Evolutionary conservation across 129 eudicot species (phyloP).

Genomic region (Calendula officinalis): DNA sequence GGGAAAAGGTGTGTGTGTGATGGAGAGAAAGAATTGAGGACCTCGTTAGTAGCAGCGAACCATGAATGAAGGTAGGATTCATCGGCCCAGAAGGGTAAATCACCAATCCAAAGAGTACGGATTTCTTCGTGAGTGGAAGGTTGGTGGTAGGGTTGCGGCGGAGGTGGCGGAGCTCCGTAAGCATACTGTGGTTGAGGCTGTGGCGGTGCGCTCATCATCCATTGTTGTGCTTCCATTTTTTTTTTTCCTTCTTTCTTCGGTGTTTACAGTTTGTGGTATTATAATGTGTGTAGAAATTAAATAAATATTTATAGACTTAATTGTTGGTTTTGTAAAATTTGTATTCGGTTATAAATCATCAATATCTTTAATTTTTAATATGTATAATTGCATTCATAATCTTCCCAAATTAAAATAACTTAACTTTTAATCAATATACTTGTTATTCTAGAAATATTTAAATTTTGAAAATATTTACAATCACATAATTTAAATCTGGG

Average conservation of each 20-base stretch:
- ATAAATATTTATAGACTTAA: too few relatives aligned
- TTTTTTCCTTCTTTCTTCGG: neutral
- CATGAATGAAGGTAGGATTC: constrained; percentile 76
- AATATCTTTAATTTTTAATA: too few relatives aligned
- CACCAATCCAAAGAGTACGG: constrained; percentile 98
- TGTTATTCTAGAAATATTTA: too few relatives aligned
- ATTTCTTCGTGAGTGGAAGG: constrained; percentile 91
- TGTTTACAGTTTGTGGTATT: neutral
- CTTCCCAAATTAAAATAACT: too few relatives aligned
- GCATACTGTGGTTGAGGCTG: constrained; percentile 33
- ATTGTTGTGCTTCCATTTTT: constrained; percentile 38
- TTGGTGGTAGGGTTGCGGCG: constrained; percentile 73
- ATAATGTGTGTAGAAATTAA: neutral
- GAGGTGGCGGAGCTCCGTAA: constrained; percentile 36
- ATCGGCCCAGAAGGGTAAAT: constrained; percentile 92
- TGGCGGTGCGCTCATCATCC: constrained; percentile 49
- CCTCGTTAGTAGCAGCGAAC: constrained; percentile 83
- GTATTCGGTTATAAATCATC: too few relatives aligned
- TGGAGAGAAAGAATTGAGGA: constrained; percentile 11
- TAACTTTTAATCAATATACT: too few relatives aligned
- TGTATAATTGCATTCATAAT: too few relatives aligned
- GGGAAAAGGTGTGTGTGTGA: neutral
- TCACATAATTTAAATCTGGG: too few relatives aligned
- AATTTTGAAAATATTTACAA: too few relatives aligned
- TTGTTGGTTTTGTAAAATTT: too few relatives aligned